Evolutionary conservation across 2,329 filamentous ascomycete species (phyloP), one percentile per base, ranked within the genome.

Genomic region (Albifimbria verrucaria): DNA sequence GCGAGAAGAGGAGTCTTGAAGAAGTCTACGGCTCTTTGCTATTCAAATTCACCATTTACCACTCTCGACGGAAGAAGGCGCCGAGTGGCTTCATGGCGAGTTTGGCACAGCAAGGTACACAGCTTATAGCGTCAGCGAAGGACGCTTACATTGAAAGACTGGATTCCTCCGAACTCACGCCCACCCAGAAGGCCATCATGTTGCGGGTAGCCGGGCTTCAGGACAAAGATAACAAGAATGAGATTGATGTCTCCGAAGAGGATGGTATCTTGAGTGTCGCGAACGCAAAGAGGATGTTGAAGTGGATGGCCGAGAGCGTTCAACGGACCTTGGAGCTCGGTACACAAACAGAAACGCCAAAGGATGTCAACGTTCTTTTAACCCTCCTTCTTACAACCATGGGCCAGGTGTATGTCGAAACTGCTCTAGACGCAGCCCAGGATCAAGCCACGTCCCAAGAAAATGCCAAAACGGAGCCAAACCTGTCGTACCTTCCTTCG

Each of bases 271-370:
- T 97, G 23, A 93, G 87, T 60, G 78, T 95, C 4, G 78, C 85
- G n/a, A 92, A 89, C 68, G 90, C 92, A n/a, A 97, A 97, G 73
- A 84, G 94, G 53, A 99, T 99, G 92, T 81, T 99, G 55, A 95
- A 90, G 67, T 99, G 94, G 94, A 77, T 99, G 41, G 94, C 94
- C 2, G 94, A 99, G 75, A 92, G 90, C 57, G 93, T 99, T 22
- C 89, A 94, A 39, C 82, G 94, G 57, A 91, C 92, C 0, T 79
- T 99, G 10, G 94, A 99, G 69, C 79, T 99, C n/a, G 92, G 90
- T 22, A 88, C 90, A 22, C 86, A 87, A 49, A 88, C 82, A 53
- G 94, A 99, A 62, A 97, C 92, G 4, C 91, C 94, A 17, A 97
- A 96, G 69, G 94, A 99, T 69, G 90, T 97, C 52, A 89, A 88